Conservation (phyloP, 257 asterid genomes). For the Nicotiana paniculata region DNA sequence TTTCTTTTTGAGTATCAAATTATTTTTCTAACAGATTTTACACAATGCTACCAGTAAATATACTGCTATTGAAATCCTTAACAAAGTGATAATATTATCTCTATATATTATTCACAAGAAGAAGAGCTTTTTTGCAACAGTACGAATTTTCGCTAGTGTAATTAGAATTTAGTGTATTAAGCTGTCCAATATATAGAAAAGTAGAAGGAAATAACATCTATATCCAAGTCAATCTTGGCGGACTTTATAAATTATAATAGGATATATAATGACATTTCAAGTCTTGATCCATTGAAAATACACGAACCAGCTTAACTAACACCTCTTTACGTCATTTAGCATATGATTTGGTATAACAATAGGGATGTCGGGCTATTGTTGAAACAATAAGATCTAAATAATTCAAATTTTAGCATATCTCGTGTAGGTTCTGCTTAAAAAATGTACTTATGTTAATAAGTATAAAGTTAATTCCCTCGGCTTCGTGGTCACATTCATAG, state of each 20-base stretch:
- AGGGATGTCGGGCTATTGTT: not conserved
- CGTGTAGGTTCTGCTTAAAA: not conserved
- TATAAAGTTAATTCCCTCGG: not conserved
- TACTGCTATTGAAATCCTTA: too few relatives aligned
- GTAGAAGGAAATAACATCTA: not conserved
- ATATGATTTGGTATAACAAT: constrained; percentile 2
- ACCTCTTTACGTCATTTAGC: not conserved
- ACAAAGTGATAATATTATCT: too few relatives aligned
- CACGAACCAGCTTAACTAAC: not conserved
- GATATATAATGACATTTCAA: not conserved
- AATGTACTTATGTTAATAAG: not conserved
- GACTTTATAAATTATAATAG: not conserved
- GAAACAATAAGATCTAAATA: not conserved
- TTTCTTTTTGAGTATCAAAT: too few relatives aligned
- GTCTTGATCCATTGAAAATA: constrained; percentile 3
- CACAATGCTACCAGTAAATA: too few relatives aligned
- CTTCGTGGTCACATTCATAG: not conserved
- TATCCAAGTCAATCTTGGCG: not conserved
- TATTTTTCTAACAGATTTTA: too few relatives aligned
- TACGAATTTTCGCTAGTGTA: too few relatives aligned
- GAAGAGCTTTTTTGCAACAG: too few relatives aligned
- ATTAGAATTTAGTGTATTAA: too few relatives aligned
- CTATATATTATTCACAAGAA: too few relatives aligned
- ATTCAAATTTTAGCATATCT: not conserved
- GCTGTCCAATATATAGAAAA: too few relatives aligned